phyloP scores from a whole-genome alignment of 2,329 filamentous ascomycete species.

The Penicillium sp. region DNA sequence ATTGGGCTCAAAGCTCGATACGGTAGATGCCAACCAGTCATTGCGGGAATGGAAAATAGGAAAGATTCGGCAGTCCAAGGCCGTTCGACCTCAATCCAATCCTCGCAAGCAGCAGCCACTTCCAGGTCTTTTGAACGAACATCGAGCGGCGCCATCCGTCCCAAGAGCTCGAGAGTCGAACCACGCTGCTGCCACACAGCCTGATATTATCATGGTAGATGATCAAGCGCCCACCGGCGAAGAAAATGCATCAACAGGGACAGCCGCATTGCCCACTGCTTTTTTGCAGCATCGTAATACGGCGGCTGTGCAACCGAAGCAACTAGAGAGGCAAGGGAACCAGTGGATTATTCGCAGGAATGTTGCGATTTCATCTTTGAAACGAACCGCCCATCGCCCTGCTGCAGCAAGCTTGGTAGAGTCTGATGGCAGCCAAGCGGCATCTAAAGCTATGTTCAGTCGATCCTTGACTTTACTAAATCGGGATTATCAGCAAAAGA shows the following conservation, averaged over 20 bases:
- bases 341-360: conserved; percentile 38
- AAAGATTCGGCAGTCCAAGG: conserved; percentile 32
- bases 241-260: background rate
- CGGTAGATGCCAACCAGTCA: conserved; percentile 52
- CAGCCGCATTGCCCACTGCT: background rate
- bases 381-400: conserved; percentile 34
- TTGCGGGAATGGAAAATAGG: conserved; percentile 55
- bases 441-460: conserved; percentile 29
- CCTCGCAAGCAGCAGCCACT: conserved; percentile 25
- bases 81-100: conserved; percentile 17
- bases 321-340: conserved; percentile 22
- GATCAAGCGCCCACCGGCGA: background rate
- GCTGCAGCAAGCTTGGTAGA: conserved; percentile 33
- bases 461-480: conserved; percentile 35
- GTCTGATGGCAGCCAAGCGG: conserved; percentile 8
- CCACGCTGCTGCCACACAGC: background rate
- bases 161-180: conserved; percentile 4
- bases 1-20: conserved; percentile 54
- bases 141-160: conserved; percentile 3
- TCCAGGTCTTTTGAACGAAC: conserved; percentile 19
- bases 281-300: background rate
- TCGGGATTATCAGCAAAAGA: conserved; percentile 26
- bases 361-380: conserved; percentile 37
- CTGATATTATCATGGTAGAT: conserved; percentile 3
- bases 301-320: background rate